phyloP scores from a whole-genome alignment of 768 basidiomycete species.

The Coprinellus micaceus region DNA sequence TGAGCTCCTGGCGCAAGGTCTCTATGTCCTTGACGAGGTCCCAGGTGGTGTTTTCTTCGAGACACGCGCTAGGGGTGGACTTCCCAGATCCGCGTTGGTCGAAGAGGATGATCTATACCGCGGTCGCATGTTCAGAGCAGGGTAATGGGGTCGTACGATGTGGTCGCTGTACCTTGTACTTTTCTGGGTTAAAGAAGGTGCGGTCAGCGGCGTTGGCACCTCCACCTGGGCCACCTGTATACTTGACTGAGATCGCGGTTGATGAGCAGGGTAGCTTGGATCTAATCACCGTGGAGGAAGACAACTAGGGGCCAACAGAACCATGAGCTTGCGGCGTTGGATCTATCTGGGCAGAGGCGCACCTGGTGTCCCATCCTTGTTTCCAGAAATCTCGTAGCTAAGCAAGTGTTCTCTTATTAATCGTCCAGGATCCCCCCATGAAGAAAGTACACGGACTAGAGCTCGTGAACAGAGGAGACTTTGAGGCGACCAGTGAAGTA shows the following conservation, averaged over 20 bases:
- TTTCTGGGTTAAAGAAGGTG: slow-evolving; percentile 76
- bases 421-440: no score
- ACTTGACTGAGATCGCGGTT: slow-evolving; percentile 2
- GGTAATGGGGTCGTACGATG: not conserved
- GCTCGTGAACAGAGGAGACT: slow-evolving; percentile 69
- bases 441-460: slow-evolving; percentile 70
- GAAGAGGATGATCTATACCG: slow-evolving; percentile 69
- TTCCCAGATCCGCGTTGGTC: slow-evolving; percentile 91
- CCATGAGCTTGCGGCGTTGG: not conserved
- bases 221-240: slow-evolving; percentile 75
- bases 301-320: slow-evolving; percentile 46
- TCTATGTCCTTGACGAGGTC: slow-evolving; percentile 90
- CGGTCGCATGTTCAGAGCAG: not conserved
- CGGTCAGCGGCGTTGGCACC: slow-evolving; percentile 67
- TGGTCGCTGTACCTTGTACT: slow-evolving; percentile 62
- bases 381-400: slow-evolving; percentile 83
- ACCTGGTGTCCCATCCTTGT: slow-evolving; percentile 74
- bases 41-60: slow-evolving; percentile 92
- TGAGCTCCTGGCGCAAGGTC: slow-evolving; percentile 68
- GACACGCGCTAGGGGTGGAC: slow-evolving; percentile 74
- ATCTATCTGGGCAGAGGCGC: slow-evolving; percentile 9
- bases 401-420: not conserved
- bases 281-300: slow-evolving; percentile 65
- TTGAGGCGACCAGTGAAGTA: slow-evolving; percentile 63
- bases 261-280: not conserved